Evolutionary conservation across 1,284 basidiomycete genomes (phyloP).

Genomic region (Leccinum subspadiceum): DNA sequence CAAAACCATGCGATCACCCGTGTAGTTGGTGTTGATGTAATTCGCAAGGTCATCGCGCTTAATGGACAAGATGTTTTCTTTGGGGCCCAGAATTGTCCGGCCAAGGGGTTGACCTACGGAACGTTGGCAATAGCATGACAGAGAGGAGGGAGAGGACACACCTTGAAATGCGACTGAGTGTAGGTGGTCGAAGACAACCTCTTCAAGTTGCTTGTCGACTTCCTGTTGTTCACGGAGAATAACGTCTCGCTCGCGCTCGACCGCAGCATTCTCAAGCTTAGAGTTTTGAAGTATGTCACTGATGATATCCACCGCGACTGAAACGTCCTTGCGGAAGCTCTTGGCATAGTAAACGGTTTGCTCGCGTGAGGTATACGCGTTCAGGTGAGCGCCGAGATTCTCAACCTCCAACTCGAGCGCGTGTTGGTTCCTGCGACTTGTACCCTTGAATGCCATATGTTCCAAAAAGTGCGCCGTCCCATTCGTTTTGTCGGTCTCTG

Average conservation of each 20-base stretch:
- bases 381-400: slow-evolving; percentile 96
- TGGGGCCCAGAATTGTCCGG: no score
- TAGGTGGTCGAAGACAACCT: slow-evolving; percentile 98
- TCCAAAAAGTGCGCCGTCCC: slow-evolving; percentile 99
- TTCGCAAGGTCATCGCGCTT: no score
- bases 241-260: slow-evolving; percentile 96
- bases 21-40: no score
- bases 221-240: slow-evolving; percentile 98
- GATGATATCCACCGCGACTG: slow-evolving; percentile 92
- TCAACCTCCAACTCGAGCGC: slow-evolving; percentile 96
- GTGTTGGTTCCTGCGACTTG: slow-evolving; percentile 86
- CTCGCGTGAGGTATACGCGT: slow-evolving; percentile 98
- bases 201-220: slow-evolving; percentile 97
- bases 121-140: slow-evolving; percentile 12
- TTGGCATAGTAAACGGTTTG: slow-evolving; percentile 99
- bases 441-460: slow-evolving; percentile 97
- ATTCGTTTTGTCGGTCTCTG: slow-evolving; percentile 91
- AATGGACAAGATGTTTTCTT: no score
- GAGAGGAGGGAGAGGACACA: slow-evolving; percentile 36
- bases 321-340: slow-evolving; percentile 96
- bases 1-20: no score
- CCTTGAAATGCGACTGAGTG: slow-evolving; percentile 96
- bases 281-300: slow-evolving; percentile 98
- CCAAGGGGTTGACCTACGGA: slow-evolving; percentile 86
- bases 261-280: slow-evolving; percentile 85